Percentiles rank a stretch among this genome's conserved stretches.
These are phyloP conservation scores for Prunus kanzakura DNA, from an alignment of 306 rosid species.

Conservation along the genomic window DNA sequence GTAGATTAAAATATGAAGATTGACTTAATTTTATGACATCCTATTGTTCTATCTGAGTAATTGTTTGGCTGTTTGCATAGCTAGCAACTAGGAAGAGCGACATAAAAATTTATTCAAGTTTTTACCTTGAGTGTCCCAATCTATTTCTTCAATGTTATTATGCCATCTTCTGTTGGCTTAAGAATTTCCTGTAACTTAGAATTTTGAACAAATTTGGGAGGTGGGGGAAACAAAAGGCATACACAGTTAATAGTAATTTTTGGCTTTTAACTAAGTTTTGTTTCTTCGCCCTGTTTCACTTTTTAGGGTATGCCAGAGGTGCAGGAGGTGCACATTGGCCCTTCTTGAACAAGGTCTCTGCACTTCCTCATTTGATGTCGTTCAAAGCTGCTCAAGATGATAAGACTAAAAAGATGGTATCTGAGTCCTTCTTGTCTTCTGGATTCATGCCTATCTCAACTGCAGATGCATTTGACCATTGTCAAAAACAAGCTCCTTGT, in stretches of 20 bases:
- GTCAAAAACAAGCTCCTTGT: conserved; percentile 25
- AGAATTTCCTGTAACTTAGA: not conserved
- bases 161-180: not conserved
- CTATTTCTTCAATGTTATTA: not conserved
- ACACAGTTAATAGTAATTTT: not conserved
- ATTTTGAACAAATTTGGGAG: not conserved
- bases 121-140: not conserved
- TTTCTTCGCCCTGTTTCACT: conserved; percentile 18
- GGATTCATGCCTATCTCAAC: conserved; percentile 34
- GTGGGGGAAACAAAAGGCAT: no score
- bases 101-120: not conserved
- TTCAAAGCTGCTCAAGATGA: conserved; percentile 62
- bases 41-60: not conserved
- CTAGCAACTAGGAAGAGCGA: not conserved
- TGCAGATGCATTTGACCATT: conserved; percentile 38
- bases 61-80: not conserved
- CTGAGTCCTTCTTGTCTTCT: conserved; percentile 39
- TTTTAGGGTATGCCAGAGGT: conserved; percentile 41
- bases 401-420: conserved; percentile 28
- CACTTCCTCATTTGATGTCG: conserved; percentile 60
- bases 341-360: conserved; percentile 56
- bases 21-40: not conserved
- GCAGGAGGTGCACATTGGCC: conserved; percentile 51
- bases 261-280: conserved; percentile 10
- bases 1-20: conserved; percentile 6